These are phyloP conservation scores for Apiospora phragmitis DNA, from an alignment of 2,329 filamentous ascomycete genomes.

Conservation along the genomic window DNA sequence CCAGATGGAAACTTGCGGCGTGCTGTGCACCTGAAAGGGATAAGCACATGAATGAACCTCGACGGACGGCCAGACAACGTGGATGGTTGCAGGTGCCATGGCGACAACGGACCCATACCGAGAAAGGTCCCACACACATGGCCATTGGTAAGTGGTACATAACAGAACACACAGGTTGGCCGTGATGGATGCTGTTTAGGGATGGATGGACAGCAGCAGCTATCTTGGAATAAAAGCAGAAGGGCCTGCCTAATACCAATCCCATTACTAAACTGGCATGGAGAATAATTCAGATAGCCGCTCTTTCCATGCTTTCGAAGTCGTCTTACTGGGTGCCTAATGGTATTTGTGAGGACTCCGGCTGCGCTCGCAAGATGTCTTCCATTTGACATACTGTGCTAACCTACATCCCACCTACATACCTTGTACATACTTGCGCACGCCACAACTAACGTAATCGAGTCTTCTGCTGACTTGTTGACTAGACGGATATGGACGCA, in stretches of 20 bases:
- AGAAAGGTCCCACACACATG: slow-evolving; percentile 3
- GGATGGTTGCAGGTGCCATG: slow-evolving; percentile 8
- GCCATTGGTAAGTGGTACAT: background rate
- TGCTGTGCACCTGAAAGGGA: background rate
- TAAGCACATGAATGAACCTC: slow-evolving; percentile 1
- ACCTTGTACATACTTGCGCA: background rate
- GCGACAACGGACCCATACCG: slow-evolving; percentile 5
- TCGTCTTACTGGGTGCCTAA: background rate
- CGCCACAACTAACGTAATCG: background rate
- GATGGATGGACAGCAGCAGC: background rate
- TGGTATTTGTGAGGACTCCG: background rate
- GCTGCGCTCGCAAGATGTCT: background rate
- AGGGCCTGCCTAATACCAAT: background rate
- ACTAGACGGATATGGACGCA: background rate
- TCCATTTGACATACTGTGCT: background rate
- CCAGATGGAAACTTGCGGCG: background rate
- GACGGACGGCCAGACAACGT: slow-evolving; percentile 4
- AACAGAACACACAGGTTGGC: background rate
- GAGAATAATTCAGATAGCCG: background rate
- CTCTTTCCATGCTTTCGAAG: background rate
- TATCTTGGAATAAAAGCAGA: background rate
- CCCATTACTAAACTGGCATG: background rate
- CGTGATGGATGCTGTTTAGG: background rate
- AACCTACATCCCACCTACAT: no score
- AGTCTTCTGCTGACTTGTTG: background rate